Evolutionary conservation across 306 rosid genomes (phyloP).

Genomic region (Prunus mongolica): DNA sequence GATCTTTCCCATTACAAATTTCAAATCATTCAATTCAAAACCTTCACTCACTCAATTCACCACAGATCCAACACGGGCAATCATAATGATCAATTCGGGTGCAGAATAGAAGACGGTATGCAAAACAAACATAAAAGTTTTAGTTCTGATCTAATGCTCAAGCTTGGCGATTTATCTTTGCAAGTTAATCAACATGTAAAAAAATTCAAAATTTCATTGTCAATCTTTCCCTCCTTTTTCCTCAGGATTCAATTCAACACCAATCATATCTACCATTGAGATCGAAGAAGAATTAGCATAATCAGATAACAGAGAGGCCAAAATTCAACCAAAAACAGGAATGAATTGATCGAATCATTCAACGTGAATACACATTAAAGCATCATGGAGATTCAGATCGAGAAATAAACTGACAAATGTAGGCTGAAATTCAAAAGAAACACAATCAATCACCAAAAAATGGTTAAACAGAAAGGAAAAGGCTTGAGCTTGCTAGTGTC

Average conservation of each 20-base stretch:
- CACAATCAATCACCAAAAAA: not conserved
- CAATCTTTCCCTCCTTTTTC: slow-evolving; percentile 10
- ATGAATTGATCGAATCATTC: not conserved
- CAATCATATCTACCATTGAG: not conserved
- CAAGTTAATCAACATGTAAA: not conserved
- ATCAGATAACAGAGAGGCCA: not conserved
- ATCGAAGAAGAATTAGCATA: not conserved
- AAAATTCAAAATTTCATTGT: not conserved
- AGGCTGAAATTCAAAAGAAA: not conserved
- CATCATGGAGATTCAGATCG: not conserved
- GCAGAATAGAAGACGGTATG: not conserved
- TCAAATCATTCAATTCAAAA: not conserved
- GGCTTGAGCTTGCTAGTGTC: not conserved
- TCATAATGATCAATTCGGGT: not conserved
- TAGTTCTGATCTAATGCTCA: not conserved
- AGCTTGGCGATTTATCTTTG: not conserved
- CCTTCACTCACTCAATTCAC: not conserved
- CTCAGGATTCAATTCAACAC: not conserved
- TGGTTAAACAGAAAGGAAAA: not conserved
- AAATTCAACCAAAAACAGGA: not conserved
- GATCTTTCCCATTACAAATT: not conserved
- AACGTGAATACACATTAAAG: not conserved
- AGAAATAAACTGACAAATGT: not conserved
- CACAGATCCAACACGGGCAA: slow-evolving; percentile 9
- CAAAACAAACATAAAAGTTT: not conserved